phyloP scores from a whole-genome alignment of 768 basidiomycete species.

The Boletus bicolor region DNA sequence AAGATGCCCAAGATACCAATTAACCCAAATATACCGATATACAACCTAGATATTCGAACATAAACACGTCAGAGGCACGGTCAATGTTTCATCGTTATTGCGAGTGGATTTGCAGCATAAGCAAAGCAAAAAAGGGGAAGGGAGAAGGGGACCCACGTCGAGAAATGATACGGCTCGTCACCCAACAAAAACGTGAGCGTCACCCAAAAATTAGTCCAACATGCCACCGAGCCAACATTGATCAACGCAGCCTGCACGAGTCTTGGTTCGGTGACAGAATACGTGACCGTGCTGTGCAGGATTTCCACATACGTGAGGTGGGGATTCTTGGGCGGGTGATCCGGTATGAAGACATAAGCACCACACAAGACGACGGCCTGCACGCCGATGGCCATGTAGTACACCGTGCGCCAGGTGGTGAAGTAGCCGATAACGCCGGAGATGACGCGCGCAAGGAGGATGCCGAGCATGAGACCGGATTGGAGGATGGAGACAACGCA shows the following conservation, averaged over 20 bases:
- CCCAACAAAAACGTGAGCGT: constrained; percentile 47
- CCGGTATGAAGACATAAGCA: constrained; percentile 37
- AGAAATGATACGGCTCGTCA: constrained; percentile 38
- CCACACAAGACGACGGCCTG: constrained; percentile 28
- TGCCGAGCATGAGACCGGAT: constrained; percentile 29
- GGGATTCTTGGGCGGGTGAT: constrained; percentile 40
- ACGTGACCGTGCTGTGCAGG: constrained; percentile 39
- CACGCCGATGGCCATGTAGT: constrained; percentile 40
- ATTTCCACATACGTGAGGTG: constrained; percentile 34
- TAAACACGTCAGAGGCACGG: neutral
- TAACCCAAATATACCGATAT: constrained; percentile 48
- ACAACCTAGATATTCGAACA: constrained; percentile 12
- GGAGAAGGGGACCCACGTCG: constrained; percentile 22
- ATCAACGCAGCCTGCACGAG: constrained; percentile 36
- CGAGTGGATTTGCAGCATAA: neutral
- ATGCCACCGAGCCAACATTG: constrained; percentile 28
- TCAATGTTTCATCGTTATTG: neutral
- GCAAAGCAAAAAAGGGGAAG: neutral
- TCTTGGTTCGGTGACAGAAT: constrained; percentile 39
- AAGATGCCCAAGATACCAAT: constrained; percentile 41
- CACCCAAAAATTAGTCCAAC: constrained; percentile 38
- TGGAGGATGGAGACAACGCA: constrained; percentile 32
- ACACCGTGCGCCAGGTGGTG: constrained; percentile 39
- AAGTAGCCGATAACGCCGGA: constrained; percentile 42
- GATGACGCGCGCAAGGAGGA: constrained; percentile 31